phyloP scores from a whole-genome alignment of 2,329 filamentous ascomycete genomes.

The Stachybotrys chartarum region DNA sequence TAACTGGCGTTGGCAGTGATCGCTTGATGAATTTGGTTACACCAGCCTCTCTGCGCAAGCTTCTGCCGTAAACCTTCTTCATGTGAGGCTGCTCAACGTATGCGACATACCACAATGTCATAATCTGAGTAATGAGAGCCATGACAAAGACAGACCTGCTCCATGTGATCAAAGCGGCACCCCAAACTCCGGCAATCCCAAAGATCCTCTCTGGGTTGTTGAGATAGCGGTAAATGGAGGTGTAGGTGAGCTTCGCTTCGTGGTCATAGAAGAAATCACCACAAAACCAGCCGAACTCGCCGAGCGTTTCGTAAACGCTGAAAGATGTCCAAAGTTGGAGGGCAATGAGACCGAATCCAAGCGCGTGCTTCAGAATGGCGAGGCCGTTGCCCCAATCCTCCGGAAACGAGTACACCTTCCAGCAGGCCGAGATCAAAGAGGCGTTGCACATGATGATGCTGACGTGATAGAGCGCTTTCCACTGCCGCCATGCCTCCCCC shows the following conservation, averaged over 20 bases:
- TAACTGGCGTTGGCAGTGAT: slow-evolving; percentile 75
- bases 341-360: slow-evolving; percentile 72
- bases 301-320: slow-evolving; percentile 91
- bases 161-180: slow-evolving; percentile 86
- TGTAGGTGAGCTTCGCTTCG: slow-evolving; percentile 83
- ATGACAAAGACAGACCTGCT: slow-evolving; percentile 81
- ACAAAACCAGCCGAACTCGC: slow-evolving; percentile 98
- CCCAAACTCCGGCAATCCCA: slow-evolving; percentile 92
- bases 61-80: slow-evolving; percentile 90
- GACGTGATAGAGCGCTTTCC: slow-evolving; percentile 93
- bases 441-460: slow-evolving; percentile 86
- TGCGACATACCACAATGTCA: slow-evolving; percentile 83
- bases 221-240: slow-evolving; percentile 93
- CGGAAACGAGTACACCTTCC: slow-evolving; percentile 93
- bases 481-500: slow-evolving; percentile 92
- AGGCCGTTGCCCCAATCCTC: slow-evolving; percentile 82
- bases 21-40: slow-evolving; percentile 86
- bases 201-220: slow-evolving; percentile 96
- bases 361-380: slow-evolving; percentile 76
- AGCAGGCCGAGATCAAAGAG: slow-evolving; percentile 83
- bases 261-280: slow-evolving; percentile 98
- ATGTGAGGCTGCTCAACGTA: slow-evolving; percentile 95
- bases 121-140: slow-evolving; percentile 75
- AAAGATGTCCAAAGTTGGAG: slow-evolving; percentile 89
- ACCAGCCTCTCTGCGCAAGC: slow-evolving; percentile 78